Conservation (phyloP, 1,284 basidiomycete genomes). For the Microbotryum scabiosae region DNA sequence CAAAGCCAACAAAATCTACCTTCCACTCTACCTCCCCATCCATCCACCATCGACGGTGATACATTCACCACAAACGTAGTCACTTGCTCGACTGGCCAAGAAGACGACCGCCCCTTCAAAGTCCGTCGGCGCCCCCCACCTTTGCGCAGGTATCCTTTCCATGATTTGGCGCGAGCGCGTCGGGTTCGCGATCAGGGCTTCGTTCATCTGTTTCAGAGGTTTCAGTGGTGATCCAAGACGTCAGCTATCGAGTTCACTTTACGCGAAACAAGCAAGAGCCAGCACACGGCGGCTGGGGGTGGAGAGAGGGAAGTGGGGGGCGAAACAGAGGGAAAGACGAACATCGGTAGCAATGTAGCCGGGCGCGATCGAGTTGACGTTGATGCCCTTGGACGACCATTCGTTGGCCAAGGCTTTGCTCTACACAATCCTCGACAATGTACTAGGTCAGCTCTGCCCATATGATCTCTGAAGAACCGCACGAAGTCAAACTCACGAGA, state of each 20-base stretch:
- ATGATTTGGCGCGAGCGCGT: conserved; percentile 74
- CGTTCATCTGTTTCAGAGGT: conserved; percentile 46
- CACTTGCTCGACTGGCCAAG: conserved; percentile 72
- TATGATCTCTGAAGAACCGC: neutral
- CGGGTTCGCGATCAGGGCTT: conserved; percentile 63
- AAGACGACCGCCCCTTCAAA: conserved; percentile 88
- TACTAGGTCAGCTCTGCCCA: too few relatives aligned
- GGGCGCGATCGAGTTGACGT: conserved; percentile 82
- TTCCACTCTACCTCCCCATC: conserved; percentile 21
- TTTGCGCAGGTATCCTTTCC: conserved; percentile 80
- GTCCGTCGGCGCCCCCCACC: conserved; percentile 81
- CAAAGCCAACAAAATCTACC: too few relatives aligned
- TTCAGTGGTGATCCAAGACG: neutral
- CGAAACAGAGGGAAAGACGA: conserved; percentile 32
- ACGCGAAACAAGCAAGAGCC: too few relatives aligned
- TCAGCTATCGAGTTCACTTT: too few relatives aligned
- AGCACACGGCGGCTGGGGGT: too few relatives aligned
- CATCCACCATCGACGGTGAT: conserved; percentile 40
- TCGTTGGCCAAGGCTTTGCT: conserved; percentile 50
- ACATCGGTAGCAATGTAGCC: conserved; percentile 90
- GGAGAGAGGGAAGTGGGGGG: too few relatives aligned
- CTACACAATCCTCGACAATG: neutral
- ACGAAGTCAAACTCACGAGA: neutral
- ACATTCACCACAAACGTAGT: conserved; percentile 81
- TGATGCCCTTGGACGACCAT: conserved; percentile 72